phyloP scores from a whole-genome alignment of 768 basidiomycete species.

The Phaeolepiota aurea region DNA sequence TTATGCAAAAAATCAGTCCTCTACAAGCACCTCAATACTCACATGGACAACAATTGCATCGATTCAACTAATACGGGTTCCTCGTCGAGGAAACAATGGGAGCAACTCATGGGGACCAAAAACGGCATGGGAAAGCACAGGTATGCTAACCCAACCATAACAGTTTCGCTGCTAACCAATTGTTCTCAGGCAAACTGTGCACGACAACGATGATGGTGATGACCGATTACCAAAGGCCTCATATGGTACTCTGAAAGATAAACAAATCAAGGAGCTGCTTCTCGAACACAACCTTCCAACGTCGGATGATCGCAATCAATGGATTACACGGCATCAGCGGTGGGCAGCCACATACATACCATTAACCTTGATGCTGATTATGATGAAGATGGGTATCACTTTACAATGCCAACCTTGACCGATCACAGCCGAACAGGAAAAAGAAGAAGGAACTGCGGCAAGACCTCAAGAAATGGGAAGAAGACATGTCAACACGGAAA shows the following conservation, averaged over 20 bases:
- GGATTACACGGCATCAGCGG: slow-evolving; percentile 55
- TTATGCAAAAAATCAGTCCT: slow-evolving; percentile 43
- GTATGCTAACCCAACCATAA: too few species aligned
- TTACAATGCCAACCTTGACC: slow-evolving; percentile 67
- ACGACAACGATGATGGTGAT: slow-evolving; percentile 29
- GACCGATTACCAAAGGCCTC: slow-evolving; percentile 54
- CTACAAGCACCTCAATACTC: slow-evolving; percentile 45
- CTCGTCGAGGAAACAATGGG: slow-evolving; percentile 33
- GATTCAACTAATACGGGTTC: slow-evolving; percentile 13
- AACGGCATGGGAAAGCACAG: slow-evolving; percentile 30
- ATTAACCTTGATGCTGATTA: neutral
- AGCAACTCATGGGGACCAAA: slow-evolving; percentile 30
- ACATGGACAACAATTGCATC: slow-evolving; percentile 59
- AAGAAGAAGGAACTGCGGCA: slow-evolving; percentile 33
- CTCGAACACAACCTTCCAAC: slow-evolving; percentile 38
- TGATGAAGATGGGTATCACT: slow-evolving; percentile 54
- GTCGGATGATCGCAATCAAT: slow-evolving; percentile 40
- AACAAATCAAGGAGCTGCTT: slow-evolving; percentile 49
- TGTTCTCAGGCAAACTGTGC: too few species aligned
- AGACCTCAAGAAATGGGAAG: slow-evolving; percentile 57
- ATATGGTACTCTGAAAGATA: slow-evolving; percentile 58
- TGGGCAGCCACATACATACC: slow-evolving; percentile 16
- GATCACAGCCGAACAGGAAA: slow-evolving; percentile 34
- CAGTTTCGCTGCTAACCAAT: too few species aligned
- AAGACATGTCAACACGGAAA: slow-evolving; percentile 30